These are phyloP conservation scores for Diplodia seriata DNA, from an alignment of 2,329 filamentous ascomycete species.

Conservation along the genomic window DNA sequence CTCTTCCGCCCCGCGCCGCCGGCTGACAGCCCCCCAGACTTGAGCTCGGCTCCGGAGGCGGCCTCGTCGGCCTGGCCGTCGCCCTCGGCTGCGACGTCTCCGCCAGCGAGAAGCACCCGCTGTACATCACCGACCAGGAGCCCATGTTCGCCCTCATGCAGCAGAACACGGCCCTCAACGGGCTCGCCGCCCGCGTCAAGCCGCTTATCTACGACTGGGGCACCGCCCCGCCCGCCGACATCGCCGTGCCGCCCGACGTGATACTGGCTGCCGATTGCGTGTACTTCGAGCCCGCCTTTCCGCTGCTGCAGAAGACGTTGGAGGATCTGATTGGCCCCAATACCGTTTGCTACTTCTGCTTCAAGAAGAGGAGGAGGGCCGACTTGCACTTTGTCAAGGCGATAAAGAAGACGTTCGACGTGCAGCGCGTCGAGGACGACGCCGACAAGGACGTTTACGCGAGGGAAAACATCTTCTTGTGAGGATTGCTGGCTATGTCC, in stretches of 20 bases:
- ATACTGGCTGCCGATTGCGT: conserved; percentile 96
- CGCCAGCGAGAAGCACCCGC: conserved; percentile 53
- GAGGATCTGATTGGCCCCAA: conserved; percentile 70
- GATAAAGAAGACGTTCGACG: conserved; percentile 56
- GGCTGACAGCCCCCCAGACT: conserved; percentile 62
- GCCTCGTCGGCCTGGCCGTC: conserved; percentile 75
- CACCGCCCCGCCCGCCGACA: conserved; percentile 46
- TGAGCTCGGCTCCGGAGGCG: conserved; percentile 90
- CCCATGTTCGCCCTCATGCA: conserved; percentile 87
- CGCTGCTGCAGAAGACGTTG: conserved; percentile 80
- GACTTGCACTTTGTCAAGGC: conserved; percentile 62
- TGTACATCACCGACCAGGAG: conserved; percentile 85
- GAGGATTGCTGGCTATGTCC: neutral
- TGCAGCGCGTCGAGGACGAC: conserved; percentile 58
- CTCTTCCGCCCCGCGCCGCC: neutral
- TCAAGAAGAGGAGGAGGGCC: conserved; percentile 86
- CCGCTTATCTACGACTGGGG: conserved; percentile 83
- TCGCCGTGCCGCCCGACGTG: conserved; percentile 71
- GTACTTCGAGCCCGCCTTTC: conserved; percentile 96
- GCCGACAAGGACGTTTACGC: conserved; percentile 54
- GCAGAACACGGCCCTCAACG: conserved; percentile 85
- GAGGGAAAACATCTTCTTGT: conserved; percentile 60
- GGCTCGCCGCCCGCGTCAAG: conserved; percentile 66
- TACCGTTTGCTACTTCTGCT: conserved; percentile 84
- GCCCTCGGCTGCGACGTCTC: conserved; percentile 57